Conservation (phyloP, 345 rosid species). For the Populus deltoides region DNA sequence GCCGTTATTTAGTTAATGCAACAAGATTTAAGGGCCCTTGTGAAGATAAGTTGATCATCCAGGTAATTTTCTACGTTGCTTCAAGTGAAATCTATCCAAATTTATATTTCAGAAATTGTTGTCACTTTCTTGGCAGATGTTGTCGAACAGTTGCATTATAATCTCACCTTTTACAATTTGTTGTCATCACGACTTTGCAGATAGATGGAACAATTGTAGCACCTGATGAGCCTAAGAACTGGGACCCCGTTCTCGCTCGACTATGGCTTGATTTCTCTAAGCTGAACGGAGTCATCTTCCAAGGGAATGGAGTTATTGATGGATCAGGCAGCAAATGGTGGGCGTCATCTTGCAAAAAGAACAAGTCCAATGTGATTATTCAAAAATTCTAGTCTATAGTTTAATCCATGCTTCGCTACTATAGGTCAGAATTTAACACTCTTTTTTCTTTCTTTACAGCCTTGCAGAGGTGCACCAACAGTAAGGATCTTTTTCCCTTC, state of each 20-base stretch:
- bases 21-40: constrained; percentile 88
- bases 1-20: constrained; percentile 69
- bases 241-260: constrained; percentile 70
- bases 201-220: constrained; percentile 93
- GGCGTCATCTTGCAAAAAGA: constrained; percentile 96
- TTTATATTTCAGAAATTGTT: not conserved
- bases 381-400: constrained; percentile 21
- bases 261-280: constrained; percentile 87
- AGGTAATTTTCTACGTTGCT: constrained; percentile 44
- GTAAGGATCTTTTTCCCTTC: constrained; percentile 39
- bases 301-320: constrained; percentile 85
- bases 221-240: constrained; percentile 76
- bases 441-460: constrained; percentile 49
- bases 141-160: not conserved
- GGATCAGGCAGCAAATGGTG: constrained; percentile 99
- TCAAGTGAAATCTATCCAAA: not conserved
- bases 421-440: constrained; percentile 7
- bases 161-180: not conserved
- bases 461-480: constrained; percentile 87
- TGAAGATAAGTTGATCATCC: constrained; percentile 61
- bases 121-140: not conserved
- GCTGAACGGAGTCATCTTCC: constrained; percentile 67
- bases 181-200: constrained; percentile 34
- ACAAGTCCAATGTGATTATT: constrained; percentile 56
- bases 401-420: not conserved